phyloP scores from a whole-genome alignment of 495 filamentous ascomycete species.

The Penicillium bovifimosum region DNA sequence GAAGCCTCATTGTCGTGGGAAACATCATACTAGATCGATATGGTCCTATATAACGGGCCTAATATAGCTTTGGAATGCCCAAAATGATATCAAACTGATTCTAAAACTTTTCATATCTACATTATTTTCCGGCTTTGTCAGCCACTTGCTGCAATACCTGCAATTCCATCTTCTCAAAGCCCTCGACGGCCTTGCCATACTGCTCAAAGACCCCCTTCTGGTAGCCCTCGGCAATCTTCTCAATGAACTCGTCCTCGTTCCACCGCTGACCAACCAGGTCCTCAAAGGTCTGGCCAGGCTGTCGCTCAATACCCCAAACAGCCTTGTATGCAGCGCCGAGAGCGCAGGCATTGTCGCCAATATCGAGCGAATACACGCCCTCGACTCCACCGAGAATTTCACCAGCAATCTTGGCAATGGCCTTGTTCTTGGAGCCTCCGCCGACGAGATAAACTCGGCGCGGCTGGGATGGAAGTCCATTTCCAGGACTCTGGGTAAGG shows the following conservation, averaged over 20 bases:
- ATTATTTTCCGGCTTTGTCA: neutral
- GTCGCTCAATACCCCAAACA: constrained; percentile 78
- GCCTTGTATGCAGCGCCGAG: constrained; percentile 96
- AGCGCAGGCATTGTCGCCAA: constrained; percentile 94
- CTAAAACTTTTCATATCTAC: neutral
- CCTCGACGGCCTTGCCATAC: constrained; percentile 71
- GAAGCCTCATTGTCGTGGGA: neutral
- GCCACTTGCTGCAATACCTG: constrained; percentile 48
- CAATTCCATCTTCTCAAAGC: constrained; percentile 75
- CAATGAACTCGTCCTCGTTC: constrained; percentile 76
- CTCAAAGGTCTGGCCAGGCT: constrained; percentile 71
- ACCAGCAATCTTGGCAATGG: constrained; percentile 74
- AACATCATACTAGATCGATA: neutral
- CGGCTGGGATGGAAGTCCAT: constrained; percentile 70
- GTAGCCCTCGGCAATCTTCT: constrained; percentile 80
- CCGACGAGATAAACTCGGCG: constrained; percentile 89
- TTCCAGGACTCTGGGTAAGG: constrained; percentile 56
- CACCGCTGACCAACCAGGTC: constrained; percentile 75
- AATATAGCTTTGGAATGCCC: neutral
- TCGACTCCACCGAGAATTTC: constrained; percentile 84
- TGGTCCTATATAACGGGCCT: neutral
- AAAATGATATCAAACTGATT: neutral
- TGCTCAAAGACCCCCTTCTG: constrained; percentile 60
- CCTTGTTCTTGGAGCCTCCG: constrained; percentile 79
- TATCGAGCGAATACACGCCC: constrained; percentile 85